phyloP scores from a whole-genome alignment of 2,329 filamentous ascomycete genomes.

The Diaporthe helianthi region DNA sequence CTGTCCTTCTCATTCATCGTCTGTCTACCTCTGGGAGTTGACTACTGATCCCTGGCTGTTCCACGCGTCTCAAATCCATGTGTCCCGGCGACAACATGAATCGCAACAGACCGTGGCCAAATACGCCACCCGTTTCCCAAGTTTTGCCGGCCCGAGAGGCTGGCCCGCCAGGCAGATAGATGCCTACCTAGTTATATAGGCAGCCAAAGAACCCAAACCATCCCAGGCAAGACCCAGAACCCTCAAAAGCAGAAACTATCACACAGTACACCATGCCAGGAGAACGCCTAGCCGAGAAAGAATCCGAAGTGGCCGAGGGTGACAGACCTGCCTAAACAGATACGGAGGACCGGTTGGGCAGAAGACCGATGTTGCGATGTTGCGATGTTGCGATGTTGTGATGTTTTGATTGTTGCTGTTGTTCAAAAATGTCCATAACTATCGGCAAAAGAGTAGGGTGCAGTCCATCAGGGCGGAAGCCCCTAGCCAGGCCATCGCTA shows the following conservation, averaged over 20 bases:
- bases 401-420: background rate
- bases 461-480: slow-evolving; percentile 25
- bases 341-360: background rate
- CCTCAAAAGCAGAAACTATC: slow-evolving; percentile 18
- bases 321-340: background rate
- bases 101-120: slow-evolving; percentile 8
- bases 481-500: slow-evolving; percentile 38
- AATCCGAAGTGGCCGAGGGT: slow-evolving; percentile 1
- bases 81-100: slow-evolving; percentile 19
- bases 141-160: slow-evolving; percentile 19
- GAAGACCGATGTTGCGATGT: slow-evolving; percentile 5
- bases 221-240: slow-evolving; percentile 19
- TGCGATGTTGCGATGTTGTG: background rate
- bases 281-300: slow-evolving; percentile 27
- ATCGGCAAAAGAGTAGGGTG: slow-evolving; percentile 10
- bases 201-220: background rate
- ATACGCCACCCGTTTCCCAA: background rate
- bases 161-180: background rate
- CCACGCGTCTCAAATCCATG: background rate
- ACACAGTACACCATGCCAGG: slow-evolving; percentile 29
- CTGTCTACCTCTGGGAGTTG: slow-evolving; percentile 29
- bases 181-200: background rate
- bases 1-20: slow-evolving; percentile 11
- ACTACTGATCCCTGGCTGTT: slow-evolving; percentile 11
- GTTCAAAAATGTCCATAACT: slow-evolving; percentile 3